A percentile compares a stretch with the other conserved stretches of the same genome.
phyloP scores from a whole-genome alignment of 2,329 filamentous ascomycete species.

The Lasiodiplodia sp. region DNA sequence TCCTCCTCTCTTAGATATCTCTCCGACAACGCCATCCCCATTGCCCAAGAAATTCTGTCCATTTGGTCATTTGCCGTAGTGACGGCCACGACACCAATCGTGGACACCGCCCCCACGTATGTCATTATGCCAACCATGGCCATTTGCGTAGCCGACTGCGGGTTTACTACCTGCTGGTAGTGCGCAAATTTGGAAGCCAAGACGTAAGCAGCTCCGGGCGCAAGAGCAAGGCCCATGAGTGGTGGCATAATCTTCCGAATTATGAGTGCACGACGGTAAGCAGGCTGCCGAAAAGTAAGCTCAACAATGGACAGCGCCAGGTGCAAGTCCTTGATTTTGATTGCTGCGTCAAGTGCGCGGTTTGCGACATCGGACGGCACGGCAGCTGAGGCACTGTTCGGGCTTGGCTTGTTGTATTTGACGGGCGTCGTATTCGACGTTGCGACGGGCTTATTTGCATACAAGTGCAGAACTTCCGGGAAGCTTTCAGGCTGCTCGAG shows the following conservation, averaged over 20 bases:
- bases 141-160: constrained; percentile 74
- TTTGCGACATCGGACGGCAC: constrained; percentile 75
- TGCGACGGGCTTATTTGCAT: constrained; percentile 81
- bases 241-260: constrained; percentile 70
- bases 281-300: constrained; percentile 69
- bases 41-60: constrained; percentile 88
- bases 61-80: constrained; percentile 94
- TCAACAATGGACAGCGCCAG: constrained; percentile 80
- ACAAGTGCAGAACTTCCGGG: constrained; percentile 80
- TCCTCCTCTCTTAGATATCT: constrained; percentile 92
- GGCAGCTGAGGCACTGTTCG: constrained; percentile 65
- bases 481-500: constrained; percentile 78
- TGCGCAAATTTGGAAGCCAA: constrained; percentile 71
- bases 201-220: constrained; percentile 73
- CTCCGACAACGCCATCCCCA: constrained; percentile 78
- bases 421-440: constrained; percentile 63
- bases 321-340: constrained; percentile 78
- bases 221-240: constrained; percentile 59
- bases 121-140: constrained; percentile 82
- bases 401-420: constrained; percentile 60
- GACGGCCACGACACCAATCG: constrained; percentile 82
- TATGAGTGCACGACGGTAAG: constrained; percentile 72
- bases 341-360: constrained; percentile 78
- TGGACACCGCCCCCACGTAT: constrained; percentile 81
- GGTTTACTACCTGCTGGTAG: constrained; percentile 79